Conservation (phyloP, 768 basidiomycete genomes). For the Hericium coralloides region DNA sequence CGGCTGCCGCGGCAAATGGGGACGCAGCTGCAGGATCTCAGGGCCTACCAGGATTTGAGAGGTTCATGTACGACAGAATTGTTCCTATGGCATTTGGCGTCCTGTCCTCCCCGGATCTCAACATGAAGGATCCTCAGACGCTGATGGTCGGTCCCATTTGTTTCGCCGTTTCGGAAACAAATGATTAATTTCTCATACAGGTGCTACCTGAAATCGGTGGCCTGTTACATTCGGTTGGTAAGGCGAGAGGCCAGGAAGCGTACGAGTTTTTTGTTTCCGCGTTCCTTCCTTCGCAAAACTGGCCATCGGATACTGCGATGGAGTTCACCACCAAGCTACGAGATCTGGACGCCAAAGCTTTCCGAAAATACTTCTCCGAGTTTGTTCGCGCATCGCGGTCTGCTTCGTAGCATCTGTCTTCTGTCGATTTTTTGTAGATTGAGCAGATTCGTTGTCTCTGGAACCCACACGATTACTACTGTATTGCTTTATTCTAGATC, state of each 20-base stretch:
- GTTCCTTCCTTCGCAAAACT: conserved; percentile 84
- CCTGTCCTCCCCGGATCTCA: conserved; percentile 70
- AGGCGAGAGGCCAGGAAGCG: conserved; percentile 74
- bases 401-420: conserved; percentile 8
- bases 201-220: conserved; percentile 85
- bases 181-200: conserved; percentile 29
- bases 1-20: conserved; percentile 19
- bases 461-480: neutral
- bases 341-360: conserved; percentile 63
- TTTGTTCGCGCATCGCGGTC: conserved; percentile 66
- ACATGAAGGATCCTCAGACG: conserved; percentile 82
- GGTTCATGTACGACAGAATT: conserved; percentile 81
- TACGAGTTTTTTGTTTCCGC: conserved; percentile 69
- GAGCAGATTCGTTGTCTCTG: neutral
- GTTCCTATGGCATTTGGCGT: conserved; percentile 79
- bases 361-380: conserved; percentile 83
- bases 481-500: neutral
- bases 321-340: conserved; percentile 74
- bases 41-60: conserved; percentile 81
- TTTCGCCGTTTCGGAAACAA: neutral
- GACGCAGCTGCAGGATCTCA: conserved; percentile 15
- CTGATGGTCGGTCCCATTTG: conserved; percentile 43
- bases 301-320: conserved; percentile 68
- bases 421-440: neutral
- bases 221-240: conserved; percentile 70